A percentile compares a stretch with the other conserved stretches of the same genome.
These are phyloP conservation scores for Guyanaporus albipodus DNA, from an alignment of 768 basidiomycete species.

Conservation along the genomic window DNA sequence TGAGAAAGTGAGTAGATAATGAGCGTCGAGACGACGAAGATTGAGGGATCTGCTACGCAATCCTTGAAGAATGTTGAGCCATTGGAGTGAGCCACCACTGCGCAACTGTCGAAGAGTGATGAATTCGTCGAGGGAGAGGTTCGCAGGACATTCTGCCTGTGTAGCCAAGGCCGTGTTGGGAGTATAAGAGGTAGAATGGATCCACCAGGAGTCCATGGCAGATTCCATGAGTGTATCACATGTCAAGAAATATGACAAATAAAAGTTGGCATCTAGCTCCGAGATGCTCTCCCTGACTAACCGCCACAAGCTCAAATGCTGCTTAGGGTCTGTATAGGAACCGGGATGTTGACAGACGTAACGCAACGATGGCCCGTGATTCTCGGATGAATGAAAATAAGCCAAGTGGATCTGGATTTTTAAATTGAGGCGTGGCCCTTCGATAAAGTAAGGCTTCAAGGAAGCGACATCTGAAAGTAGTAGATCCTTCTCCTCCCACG, in stretches of 20 bases:
- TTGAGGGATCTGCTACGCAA: no score
- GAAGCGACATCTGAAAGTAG: neutral
- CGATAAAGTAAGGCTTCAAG: neutral
- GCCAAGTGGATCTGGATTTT: no score
- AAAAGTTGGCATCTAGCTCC: neutral
- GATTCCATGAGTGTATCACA: no score
- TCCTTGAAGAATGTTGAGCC: slow-evolving; percentile 46
- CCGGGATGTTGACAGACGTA: no score
- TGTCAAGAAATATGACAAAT: neutral
- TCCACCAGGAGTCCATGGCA: no score
- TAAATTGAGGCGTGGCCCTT: no score
- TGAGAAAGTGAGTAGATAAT: no score
- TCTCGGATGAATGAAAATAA: no score
- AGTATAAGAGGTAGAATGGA: slow-evolving; percentile 27
- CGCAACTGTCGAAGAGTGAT: slow-evolving; percentile 33
- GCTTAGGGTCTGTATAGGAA: no score
- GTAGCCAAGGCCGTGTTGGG: slow-evolving; percentile 27
- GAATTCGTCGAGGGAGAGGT: slow-evolving; percentile 34
- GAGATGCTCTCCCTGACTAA: no score
- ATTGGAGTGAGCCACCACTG: slow-evolving; percentile 41
- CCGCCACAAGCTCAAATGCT: no score
- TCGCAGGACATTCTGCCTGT: slow-evolving; percentile 37
- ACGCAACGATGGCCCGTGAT: neutral
- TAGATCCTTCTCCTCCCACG: neutral
- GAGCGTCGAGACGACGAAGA: no score